Base-by-base conservation (phyloP, 306 rosid species). In the Leucaena leucocephala region DNA sequence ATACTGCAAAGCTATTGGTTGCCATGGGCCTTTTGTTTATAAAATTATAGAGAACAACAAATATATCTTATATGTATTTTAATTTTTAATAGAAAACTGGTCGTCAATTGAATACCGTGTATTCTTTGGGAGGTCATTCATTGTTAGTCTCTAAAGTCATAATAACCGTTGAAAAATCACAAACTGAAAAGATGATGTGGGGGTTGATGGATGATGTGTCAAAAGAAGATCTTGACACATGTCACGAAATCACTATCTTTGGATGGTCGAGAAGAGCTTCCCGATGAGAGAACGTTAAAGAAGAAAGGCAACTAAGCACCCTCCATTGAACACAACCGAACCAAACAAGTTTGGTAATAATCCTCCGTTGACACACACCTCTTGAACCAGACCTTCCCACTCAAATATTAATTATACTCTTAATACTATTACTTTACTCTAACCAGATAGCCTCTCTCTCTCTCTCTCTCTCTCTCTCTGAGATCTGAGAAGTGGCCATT, bases 241-340 rank as follows among this genome's bases (percentile, higher is more conserved):
- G 49, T 69, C 87, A 50, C 54, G 45, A 76, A 78, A 74, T 80
- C 84, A 71, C 85, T 62, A 71, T 83, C 87, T 71, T 42, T 50
- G 71, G 81, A 79, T 72, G 85, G 80, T 80, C 85, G 76, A 66
- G 78, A 35, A 27, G 72, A 76, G 50, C 73, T 81, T 73, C 75
- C 79, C 72, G 74, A 82, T 40, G 75, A 10, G 17, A 19, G 39
- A 22, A 45, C 49, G 2, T 46, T 22, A 22, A 85, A 80, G 77
- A 34, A 27, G 77, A 85, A 81, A 85, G 76, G 80, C 90, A 85
- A 66, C 83, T 77, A 38, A 80, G 81, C 88, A 85, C 85, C 87
- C 81, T 75, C 81, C 87, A 84, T 63, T 78, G 81, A 77, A 77
- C 83, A 58, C 35, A 74, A 77, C 76, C 75, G 61, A 72, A 73